Conservation (phyloP, 441 rosid genomes). For the Dalechampia spathulata region DNA sequence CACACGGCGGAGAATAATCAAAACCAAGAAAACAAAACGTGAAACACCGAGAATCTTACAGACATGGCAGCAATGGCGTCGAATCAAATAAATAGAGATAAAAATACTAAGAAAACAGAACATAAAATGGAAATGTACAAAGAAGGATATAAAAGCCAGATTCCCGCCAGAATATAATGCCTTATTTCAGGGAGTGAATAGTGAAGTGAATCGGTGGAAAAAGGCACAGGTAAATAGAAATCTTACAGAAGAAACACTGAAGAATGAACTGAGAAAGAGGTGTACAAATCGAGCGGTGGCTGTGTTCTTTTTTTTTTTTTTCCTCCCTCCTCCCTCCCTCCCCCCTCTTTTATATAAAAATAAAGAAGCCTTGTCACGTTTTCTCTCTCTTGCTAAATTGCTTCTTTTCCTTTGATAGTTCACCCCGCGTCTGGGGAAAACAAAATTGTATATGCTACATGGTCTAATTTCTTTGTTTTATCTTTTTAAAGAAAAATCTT, state of each 20-base stretch:
- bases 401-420: no score
- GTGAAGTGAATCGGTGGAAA: not conserved
- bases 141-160: not conserved
- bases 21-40: not conserved
- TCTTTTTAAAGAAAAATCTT: no score
- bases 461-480: no score
- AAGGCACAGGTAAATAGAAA: not conserved
- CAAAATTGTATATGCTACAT: no score
- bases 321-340: no score
- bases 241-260: slow-evolving; percentile 2
- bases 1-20: not conserved
- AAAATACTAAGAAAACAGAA: not conserved
- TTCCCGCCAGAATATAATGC: slow-evolving; percentile 11
- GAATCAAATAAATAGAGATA: not conserved
- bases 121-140: not conserved
- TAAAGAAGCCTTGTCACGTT: no score
- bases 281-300: not conserved
- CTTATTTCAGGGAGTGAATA: not conserved
- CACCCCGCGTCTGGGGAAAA: no score
- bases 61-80: not conserved
- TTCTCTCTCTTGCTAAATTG: no score
- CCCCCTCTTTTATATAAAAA: no score
- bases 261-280: not conserved
- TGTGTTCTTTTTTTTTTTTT: not conserved
- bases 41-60: not conserved